Base-by-base conservation (phyloP, 2,329 filamentous ascomycete species). In the Pseudogymnoascus destructans region DNA sequence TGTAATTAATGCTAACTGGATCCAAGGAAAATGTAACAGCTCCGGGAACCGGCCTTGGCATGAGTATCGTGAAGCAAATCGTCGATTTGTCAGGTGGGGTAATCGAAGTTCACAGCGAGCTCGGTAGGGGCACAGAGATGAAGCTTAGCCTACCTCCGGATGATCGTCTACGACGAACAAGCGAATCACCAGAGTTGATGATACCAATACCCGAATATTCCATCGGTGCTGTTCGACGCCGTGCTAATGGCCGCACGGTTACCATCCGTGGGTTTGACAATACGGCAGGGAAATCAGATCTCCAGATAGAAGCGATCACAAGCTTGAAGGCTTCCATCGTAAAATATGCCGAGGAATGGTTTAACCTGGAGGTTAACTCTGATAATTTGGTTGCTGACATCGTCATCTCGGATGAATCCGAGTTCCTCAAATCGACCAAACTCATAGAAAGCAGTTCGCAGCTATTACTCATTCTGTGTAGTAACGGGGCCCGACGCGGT, bases 1-100 rank as follows among this genome's bases (percentile, higher is more conserved):
- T 25, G 40, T 46, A 46, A 25, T 25, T 25, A 46, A 46, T 15
- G 21, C 40, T 46, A 46, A 46, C 21, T 25, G 21, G 8, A 25
- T 46, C 21, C n/a, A 15, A 52, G 61, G 82, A 85, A 63, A 77
- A 83, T 57, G 72, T 75, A 0, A 69, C 85, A 21, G 75, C 79
- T 1, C 77, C 78, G 81, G 64, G 84, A 0, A 80, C 79, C 1
- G 82, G 82, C 0, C 70, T 86, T 0, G 83, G 83, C 0, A 68
- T 86, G 30, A 81, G 78, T 6, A 82, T 86, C 8, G 82, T 86
- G 54, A 76, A 76, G 82, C 72, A 73, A 57, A 79, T 86, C 25
- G 78, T 85, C 10, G 76, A 78, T 46, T 77, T 79, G 21, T 71
- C 86, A 0, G 74, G 77, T 21, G 84, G 83, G 0, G 75, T 72